Conservation (phyloP, 2,329 filamentous ascomycete species). For the Venturia effusa region DNA sequence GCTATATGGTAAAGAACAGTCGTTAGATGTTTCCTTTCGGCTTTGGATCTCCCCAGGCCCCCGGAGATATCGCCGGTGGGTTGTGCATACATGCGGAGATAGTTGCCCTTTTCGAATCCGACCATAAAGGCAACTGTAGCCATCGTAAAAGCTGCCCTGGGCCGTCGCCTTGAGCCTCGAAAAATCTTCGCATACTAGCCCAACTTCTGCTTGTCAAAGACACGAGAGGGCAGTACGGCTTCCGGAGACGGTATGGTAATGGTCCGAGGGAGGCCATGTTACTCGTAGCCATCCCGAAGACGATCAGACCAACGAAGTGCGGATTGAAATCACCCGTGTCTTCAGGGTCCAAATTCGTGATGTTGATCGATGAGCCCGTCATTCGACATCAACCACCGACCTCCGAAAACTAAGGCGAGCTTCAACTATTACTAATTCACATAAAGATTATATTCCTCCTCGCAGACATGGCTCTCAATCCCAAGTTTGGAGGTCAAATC, state of each 20-base stretch:
- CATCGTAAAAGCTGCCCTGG: neutral
- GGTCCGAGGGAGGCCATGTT: too few relatives aligned
- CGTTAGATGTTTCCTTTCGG: neutral
- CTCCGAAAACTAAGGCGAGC: neutral
- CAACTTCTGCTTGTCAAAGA: too few relatives aligned
- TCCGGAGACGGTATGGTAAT: too few relatives aligned
- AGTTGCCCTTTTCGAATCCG: neutral
- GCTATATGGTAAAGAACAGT: too few relatives aligned
- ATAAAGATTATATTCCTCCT: too few relatives aligned
- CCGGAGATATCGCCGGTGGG: neutral
- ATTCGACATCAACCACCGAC: neutral
- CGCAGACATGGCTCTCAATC: slow-evolving; percentile 57
- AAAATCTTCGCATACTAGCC: neutral
- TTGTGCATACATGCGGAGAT: neutral
- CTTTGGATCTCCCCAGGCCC: neutral
- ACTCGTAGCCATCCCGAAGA: too few relatives aligned
- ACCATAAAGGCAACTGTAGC: neutral
- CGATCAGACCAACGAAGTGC: too few relatives aligned
- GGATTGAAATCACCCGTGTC: too few relatives aligned
- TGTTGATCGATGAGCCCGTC: neutral
- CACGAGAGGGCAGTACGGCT: too few relatives aligned
- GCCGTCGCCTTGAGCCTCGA: neutral
- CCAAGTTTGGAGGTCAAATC: slow-evolving; percentile 65
- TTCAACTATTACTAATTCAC: neutral
- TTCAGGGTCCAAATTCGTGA: neutral